Evolutionary conservation across 2,329 filamentous ascomycete genomes (phyloP).

Genomic region (Colletotrichum tropicale): DNA sequence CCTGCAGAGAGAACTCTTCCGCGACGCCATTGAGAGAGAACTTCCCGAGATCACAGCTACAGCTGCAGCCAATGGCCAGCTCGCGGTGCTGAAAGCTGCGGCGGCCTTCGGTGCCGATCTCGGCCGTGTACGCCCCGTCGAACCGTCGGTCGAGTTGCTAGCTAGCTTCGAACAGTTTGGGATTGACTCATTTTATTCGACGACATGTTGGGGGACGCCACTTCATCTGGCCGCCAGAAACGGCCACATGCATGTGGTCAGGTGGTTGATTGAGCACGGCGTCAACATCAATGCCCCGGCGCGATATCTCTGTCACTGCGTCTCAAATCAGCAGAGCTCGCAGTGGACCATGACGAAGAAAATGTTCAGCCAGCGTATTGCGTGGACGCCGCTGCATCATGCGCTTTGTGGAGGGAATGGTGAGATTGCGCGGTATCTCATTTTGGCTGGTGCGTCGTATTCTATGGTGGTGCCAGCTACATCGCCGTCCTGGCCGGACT

Average conservation of each 20-base stretch:
- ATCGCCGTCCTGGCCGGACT: not conserved
- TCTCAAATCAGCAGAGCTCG: not conserved
- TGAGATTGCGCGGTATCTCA: not conserved
- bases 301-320: not conserved
- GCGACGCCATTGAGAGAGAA: not conserved
- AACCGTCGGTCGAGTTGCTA: not conserved
- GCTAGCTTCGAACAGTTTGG: not conserved
- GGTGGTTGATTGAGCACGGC: not conserved
- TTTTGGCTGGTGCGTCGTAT: not conserved
- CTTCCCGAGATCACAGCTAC: not conserved
- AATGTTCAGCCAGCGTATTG: not conserved
- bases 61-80: not conserved
- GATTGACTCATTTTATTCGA: not conserved
- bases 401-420: not conserved
- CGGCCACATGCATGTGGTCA: not conserved
- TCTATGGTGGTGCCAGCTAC: not conserved
- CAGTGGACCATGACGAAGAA: not conserved
- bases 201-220: not conserved
- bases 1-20: not conserved
- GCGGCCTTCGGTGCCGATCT: not conserved
- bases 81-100: not conserved
- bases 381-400: not conserved
- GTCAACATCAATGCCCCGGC: not conserved
- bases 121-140: accelerated
- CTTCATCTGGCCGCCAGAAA: accelerated